phyloP scores from a whole-genome alignment of 345 rosid genomes.

The Gynandropsis gynandra region DNA sequence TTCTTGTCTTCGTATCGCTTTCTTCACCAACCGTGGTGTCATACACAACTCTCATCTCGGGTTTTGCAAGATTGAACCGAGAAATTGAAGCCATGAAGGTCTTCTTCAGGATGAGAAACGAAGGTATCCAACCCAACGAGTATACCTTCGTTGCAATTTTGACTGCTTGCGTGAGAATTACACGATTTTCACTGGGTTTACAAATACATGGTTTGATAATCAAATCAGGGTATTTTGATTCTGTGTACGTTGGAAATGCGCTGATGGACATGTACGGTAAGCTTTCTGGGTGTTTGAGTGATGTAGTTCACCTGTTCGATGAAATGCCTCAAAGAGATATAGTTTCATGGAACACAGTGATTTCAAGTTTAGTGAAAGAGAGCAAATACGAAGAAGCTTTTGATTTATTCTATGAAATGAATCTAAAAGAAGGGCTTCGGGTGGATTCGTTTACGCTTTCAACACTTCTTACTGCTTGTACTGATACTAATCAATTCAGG shows the following conservation, averaged over 20 bases:
- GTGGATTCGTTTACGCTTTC: conserved; percentile 58
- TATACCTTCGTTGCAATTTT: conserved; percentile 28
- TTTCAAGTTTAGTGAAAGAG: conserved; percentile 52
- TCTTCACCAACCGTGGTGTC: conserved; percentile 61
- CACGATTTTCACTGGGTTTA: conserved; percentile 21
- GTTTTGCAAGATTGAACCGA: conserved; percentile 44
- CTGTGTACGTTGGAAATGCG: conserved; percentile 52
- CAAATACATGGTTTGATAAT: conserved; percentile 31
- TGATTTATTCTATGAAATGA: conserved; percentile 39
- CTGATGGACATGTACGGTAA: conserved; percentile 60
- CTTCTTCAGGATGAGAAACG: conserved; percentile 51
- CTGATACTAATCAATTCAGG: conserved; percentile 29
- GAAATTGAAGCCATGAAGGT: conserved; percentile 44
- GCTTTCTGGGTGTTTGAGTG: conserved; percentile 26
- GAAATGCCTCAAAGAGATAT: conserved; percentile 59
- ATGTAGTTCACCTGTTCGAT: conserved; percentile 49
- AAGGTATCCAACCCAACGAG: conserved; percentile 26
- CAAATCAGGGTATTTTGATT: conserved; percentile 23
- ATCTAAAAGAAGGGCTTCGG: conserved; percentile 24
- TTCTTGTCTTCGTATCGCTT: conserved; percentile 37
- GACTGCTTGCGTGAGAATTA: conserved; percentile 24
- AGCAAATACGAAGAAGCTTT: conserved; percentile 35
- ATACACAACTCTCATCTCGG: conserved; percentile 55
- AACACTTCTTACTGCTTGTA: conserved; percentile 53
- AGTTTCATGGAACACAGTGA: conserved; percentile 65